Conservation (phyloP, 371 early-diverging fungal genomes). For the Rhizomucor pusillus region DNA sequence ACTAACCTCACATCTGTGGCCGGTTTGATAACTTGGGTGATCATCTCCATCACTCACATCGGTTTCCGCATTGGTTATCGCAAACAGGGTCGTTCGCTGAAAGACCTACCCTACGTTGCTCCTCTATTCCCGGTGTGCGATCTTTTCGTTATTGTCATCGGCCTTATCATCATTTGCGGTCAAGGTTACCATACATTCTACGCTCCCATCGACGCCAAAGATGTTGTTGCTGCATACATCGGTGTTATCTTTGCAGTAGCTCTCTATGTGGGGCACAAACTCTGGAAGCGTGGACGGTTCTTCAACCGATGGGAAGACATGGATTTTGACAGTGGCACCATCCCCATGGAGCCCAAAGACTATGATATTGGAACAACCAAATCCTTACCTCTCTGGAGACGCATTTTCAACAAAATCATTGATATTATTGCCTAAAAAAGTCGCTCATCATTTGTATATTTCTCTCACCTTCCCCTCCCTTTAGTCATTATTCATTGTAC, state of each 20-base stretch:
- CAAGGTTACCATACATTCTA: conserved; percentile 62
- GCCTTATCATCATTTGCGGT: conserved; percentile 65
- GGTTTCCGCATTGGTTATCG: conserved; percentile 83
- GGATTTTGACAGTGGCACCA: conserved; percentile 49
- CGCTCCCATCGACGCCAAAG: conserved; percentile 39
- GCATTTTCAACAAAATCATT: conserved; percentile 13
- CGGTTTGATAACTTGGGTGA: conserved; percentile 82
- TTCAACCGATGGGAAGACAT: conserved; percentile 32
- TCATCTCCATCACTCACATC: conserved; percentile 74
- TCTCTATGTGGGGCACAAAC: conserved; percentile 56
- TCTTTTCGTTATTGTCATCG: conserved; percentile 60
- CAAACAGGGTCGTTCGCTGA: conserved; percentile 64
- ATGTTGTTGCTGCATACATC: conserved; percentile 51
- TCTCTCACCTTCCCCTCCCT: neutral
- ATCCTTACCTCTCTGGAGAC: conserved; percentile 15
- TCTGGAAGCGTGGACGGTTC: conserved; percentile 33
- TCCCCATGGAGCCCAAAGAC: conserved; percentile 17
- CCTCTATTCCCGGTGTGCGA: conserved; percentile 73
- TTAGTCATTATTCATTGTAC: conserved; percentile 1
- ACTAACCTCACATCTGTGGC: conserved; percentile 71
- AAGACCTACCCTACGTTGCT: conserved; percentile 71
- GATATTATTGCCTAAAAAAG: conserved; percentile 19
- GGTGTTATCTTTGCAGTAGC: conserved; percentile 52
- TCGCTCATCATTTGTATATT: too few species aligned
- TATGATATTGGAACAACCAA: conserved; percentile 6